Evolutionary conservation across 768 basidiomycete species (phyloP).

Genomic region (Candolleomyces aberdarensis): DNA sequence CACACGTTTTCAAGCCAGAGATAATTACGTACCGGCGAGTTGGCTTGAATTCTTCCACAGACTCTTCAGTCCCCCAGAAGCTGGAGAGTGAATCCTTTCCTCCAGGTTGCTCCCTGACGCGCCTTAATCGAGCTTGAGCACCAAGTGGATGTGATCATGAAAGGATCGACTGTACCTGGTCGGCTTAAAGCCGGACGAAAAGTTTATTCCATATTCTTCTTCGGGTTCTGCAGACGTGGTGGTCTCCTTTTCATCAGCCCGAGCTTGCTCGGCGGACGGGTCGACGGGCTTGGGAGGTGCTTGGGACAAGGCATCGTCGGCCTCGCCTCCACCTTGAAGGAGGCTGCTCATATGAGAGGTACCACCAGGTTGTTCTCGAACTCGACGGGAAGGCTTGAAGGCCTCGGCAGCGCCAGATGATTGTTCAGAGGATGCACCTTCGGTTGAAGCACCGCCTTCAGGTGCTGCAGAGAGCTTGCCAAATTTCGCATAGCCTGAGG

Average conservation of each 20-base stretch:
- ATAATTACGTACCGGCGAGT: constrained; percentile 52
- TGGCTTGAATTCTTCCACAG: constrained; percentile 55
- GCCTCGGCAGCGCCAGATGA: constrained; percentile 22
- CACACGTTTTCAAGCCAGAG: not conserved
- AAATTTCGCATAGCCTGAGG: constrained; percentile 68
- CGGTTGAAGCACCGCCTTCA: constrained; percentile 3
- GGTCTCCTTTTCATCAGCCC: not conserved
- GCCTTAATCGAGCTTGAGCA: constrained; percentile 22
- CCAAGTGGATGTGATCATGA: not conserved
- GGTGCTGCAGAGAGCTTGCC: constrained; percentile 45
- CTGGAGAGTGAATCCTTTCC: constrained; percentile 40
- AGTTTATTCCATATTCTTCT: constrained; percentile 31
- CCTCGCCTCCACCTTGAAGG: constrained; percentile 44
- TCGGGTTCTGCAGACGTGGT: constrained; percentile 16
- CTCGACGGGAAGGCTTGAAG: constrained; percentile 56
- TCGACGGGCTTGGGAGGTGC: constrained; percentile 42
- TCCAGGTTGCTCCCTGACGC: constrained; percentile 43
- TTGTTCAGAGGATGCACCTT: constrained; percentile 4
- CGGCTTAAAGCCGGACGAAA: constrained; percentile 40
- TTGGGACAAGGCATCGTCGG: constrained; percentile 58
- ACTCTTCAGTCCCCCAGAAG: constrained; percentile 41
- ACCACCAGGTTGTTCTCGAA: constrained; percentile 53
- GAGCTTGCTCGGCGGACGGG: not conserved
- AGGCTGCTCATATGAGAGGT: constrained; percentile 39
- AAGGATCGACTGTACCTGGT: constrained; percentile 39